Conservation (phyloP, 192 early-diverging fungal genomes). For the Lunasporangiospora selenospora region DNA sequence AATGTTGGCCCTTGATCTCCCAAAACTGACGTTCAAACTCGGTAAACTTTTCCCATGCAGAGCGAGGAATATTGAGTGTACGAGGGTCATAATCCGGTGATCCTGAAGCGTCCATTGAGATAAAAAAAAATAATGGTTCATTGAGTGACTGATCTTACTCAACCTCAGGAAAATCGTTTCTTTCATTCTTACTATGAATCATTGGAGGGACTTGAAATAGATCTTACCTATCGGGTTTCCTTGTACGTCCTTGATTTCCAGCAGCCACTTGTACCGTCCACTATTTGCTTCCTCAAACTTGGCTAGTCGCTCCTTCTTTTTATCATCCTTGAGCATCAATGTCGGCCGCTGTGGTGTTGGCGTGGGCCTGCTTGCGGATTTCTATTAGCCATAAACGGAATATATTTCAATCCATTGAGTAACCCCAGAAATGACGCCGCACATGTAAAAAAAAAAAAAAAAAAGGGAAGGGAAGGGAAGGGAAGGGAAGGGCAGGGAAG, state of each 20-base stretch:
- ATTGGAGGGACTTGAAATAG: no score
- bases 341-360: slow-evolving; percentile 8
- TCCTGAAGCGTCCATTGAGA: slow-evolving; percentile 22
- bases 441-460: no score
- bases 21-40: slow-evolving; percentile 99
- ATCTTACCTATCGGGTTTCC: slow-evolving; percentile 61
- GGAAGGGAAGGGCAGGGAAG: no score
- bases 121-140: not conserved
- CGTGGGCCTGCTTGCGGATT: no score
- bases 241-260: slow-evolving; percentile 81
- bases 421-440: no score
- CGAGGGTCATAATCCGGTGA: slow-evolving; percentile 92
- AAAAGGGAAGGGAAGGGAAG: no score
- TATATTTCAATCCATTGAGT: no score
- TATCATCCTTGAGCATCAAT: slow-evolving; percentile 38
- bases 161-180: not conserved
- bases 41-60: slow-evolving; percentile 87
- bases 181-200: no score
- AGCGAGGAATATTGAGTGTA: slow-evolving; percentile 82
- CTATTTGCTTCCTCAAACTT: slow-evolving; percentile 89
- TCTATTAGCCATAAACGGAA: no score
- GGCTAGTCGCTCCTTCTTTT: slow-evolving; percentile 58
- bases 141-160: not conserved
- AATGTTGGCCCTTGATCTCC: slow-evolving; percentile 95
- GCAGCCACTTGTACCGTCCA: slow-evolving; percentile 86